Conservation (phyloP, 805 yeast genomes). For the Metschnikowia henanensis region DNA sequence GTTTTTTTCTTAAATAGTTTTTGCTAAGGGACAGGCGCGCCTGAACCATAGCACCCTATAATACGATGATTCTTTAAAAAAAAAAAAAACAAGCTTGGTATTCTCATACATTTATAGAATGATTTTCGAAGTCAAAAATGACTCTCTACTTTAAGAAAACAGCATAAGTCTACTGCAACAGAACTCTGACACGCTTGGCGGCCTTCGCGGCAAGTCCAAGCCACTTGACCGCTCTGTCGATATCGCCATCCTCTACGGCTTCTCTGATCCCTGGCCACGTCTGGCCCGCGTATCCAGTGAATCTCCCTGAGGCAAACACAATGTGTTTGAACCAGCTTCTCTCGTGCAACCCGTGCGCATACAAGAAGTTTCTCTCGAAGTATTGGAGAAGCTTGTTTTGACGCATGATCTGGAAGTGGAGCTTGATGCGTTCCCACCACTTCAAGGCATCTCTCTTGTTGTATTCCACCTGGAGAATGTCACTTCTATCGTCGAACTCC, state of each 20-base stretch:
- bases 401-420: slow-evolving; percentile 29
- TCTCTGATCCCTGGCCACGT: slow-evolving; percentile 62
- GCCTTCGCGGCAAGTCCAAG: slow-evolving; percentile 43
- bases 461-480: slow-evolving; percentile 28
- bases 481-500: slow-evolving; percentile 29
- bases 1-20: too few relatives aligned
- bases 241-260: slow-evolving; percentile 48
- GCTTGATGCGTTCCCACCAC: slow-evolving; percentile 37
- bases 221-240: slow-evolving; percentile 45
- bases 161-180: too few relatives aligned
- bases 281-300: slow-evolving; percentile 49
- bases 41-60: too few relatives aligned
- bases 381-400: slow-evolving; percentile 41
- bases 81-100: too few relatives aligned
- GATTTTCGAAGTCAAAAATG: too few relatives aligned
- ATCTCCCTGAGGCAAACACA: slow-evolving; percentile 58
- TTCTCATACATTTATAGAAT: too few relatives aligned
- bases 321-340: slow-evolving; percentile 66
- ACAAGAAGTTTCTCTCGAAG: slow-evolving; percentile 55
- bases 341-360: slow-evolving; percentile 44
- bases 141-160: too few relatives aligned
- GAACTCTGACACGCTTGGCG: slow-evolving; percentile 26
- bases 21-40: too few relatives aligned
- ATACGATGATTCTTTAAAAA: too few relatives aligned
- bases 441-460: slow-evolving; percentile 32